phyloP scores from a whole-genome alignment of 768 basidiomycete genomes.

The Chalciporus sphaerocephalus region DNA sequence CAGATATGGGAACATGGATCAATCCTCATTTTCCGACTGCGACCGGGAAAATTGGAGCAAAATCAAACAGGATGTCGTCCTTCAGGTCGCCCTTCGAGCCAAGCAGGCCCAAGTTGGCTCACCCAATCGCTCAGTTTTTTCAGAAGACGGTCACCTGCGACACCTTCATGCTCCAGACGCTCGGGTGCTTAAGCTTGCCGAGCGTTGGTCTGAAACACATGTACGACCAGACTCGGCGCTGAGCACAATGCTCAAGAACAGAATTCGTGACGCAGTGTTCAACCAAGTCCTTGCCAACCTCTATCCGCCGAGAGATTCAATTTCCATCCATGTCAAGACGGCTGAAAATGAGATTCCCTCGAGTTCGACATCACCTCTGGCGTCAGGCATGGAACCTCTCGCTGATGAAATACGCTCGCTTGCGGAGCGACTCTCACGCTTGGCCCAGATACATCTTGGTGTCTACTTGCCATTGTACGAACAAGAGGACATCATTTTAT shows the following conservation, averaged over 20 bases:
- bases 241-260: conserved; percentile 54
- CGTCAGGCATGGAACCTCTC: conserved; percentile 69
- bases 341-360: conserved; percentile 19
- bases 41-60: conserved; percentile 51
- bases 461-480: conserved; percentile 78
- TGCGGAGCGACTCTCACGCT: conserved; percentile 64
- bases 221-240: conserved; percentile 59
- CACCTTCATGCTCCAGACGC: conserved; percentile 41
- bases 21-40: conserved; percentile 24
- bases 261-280: conserved; percentile 62
- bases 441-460: conserved; percentile 70
- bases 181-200: conserved; percentile 53
- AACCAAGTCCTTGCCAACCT: conserved; percentile 51
- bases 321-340: conserved; percentile 27
- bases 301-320: conserved; percentile 44
- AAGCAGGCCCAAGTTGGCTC: conserved; percentile 38
- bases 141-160: conserved; percentile 23
- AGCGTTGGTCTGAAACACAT: conserved; percentile 68
- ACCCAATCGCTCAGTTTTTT: conserved; percentile 22
- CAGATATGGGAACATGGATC: conserved; percentile 28
- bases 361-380: conserved; percentile 18
- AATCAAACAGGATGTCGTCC: conserved; percentile 60
- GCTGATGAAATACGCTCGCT: conserved; percentile 61
- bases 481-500: conserved; percentile 43
- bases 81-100: conserved; percentile 74